Percentiles rank a stretch among this genome's conserved stretches.
Conservation (phyloP, 257 asterid genomes). For the Ligustrum vulgare region DNA sequence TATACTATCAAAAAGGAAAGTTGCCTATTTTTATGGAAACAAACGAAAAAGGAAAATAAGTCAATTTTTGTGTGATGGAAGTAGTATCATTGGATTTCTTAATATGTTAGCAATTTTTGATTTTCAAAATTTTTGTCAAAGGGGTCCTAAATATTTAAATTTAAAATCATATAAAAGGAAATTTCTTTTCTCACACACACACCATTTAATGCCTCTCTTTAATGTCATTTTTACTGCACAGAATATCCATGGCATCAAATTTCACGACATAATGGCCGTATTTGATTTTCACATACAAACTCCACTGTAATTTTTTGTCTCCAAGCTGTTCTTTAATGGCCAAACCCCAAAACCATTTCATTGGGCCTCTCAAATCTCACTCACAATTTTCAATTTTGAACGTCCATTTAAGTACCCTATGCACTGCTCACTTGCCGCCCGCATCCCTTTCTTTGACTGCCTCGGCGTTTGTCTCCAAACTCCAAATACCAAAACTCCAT, state of each 20-base stretch:
- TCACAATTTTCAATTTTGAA: constrained; percentile 67
- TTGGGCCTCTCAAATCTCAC: constrained; percentile 50
- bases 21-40: too few species aligned
- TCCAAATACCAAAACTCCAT: constrained; percentile 42
- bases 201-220: constrained; percentile 15
- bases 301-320: constrained; percentile 37
- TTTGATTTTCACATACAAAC: too few species aligned
- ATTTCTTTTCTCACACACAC: neutral
- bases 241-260: constrained; percentile 12
- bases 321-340: constrained; percentile 47
- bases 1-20: too few species aligned
- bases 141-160: too few species aligned
- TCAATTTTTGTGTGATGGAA: too few species aligned
- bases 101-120: too few species aligned
- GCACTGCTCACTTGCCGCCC: constrained; percentile 46
- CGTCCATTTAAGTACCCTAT: constrained; percentile 39
- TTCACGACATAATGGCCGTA: neutral
- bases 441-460: constrained; percentile 73
- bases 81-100: too few species aligned
- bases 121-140: too few species aligned
- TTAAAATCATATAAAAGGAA: too few species aligned
- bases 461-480: constrained; percentile 52
- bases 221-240: constrained; percentile 16
- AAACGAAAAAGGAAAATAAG: too few species aligned
- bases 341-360: constrained; percentile 31